Base-by-base conservation (phyloP, 2,329 filamentous ascomycete species). In the Alternaria arbusti region DNA sequence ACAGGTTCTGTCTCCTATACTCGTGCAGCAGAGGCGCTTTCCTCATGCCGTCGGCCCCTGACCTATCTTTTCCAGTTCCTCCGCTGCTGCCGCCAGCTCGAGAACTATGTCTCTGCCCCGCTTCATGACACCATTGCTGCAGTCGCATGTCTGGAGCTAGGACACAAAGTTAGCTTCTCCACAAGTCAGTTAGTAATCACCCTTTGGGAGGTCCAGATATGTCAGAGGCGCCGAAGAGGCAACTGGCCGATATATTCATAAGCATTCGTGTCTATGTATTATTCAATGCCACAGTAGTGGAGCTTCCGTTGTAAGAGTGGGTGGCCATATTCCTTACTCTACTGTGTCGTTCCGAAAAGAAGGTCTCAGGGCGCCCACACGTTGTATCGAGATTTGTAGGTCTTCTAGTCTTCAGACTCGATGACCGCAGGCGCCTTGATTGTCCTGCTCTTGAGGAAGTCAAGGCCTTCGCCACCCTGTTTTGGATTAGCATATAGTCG, bases 381-480 rank as follows among this genome's bases (percentile, higher is more conserved):
- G 17, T 50, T 45, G 28, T 10, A 45, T 47, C 55, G 51, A 40
- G 52, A 17, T 25, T 54, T 54, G 56, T 40, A 50, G 15, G 26
- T 44, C 51, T 52, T 59, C 70, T 79, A 79, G 57, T 84, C 79
- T 72, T 89, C 86, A 76, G 85, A 87, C 79, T 90, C 88, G 71
- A 90, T 87, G 54, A 90, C 84, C 3, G 88, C 88, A 12, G 88
- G 88, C 17, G 88, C 87, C 77, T 87, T 88, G 79, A 90, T 85
- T 64, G 87, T 85, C 68, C 85, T 82, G 56, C 82, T 83, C 66
- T 86, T 86, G 62, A 90, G 81, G 78, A 88, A 90, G 45, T 86
- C 87, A 64, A 89, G 82, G 26, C 87, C 88, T 78, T 90, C 88
- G 59, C 88, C 88, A 56, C 84, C 86, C 86, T 89, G 65, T 32